Evolutionary conservation across 371 early-diverging fungal species (phyloP), one percentile per base, ranked within the genome.

Genomic region (Parasitella parasitica): DNA sequence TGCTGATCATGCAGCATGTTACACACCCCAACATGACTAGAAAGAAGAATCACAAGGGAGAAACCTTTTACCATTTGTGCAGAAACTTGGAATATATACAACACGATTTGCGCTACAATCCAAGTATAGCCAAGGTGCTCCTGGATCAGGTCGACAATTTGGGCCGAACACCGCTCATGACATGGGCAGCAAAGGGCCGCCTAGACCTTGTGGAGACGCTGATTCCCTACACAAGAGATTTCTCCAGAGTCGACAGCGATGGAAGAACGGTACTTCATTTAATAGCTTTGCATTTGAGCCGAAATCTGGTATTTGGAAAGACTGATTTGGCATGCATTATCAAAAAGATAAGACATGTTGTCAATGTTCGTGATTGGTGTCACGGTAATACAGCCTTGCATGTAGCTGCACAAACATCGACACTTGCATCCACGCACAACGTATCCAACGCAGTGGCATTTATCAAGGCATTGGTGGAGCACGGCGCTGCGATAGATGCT

Each of bases 301-400:
- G 49, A 37, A 20, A 54, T 7, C 16, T 55, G n/a, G 28, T 28
- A 7, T 16, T 56, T n/a, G 70, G 70, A 1, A 39, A 61, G 13
- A 54, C 55, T 5, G 51, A 53, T 6, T 28, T 73, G 38, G 54
- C 54, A 16, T 22, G 18, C 27, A 34, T 73, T 15, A 35, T 70
- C 2, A 26, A 43, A 9, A 32, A 39, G 11, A 56, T 64, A 16
- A 52, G 34, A 27, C 35, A 41, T 3, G 34, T 61, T 7, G 56
- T 61, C 2, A 38, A 77, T 54, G 60, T 63, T 2, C 67, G 71
- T 2, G 73, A 77, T 35, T 57, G 64, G 65, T 15, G 20, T 0
- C 39, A 68, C 18, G 83, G 83, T 8, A 74, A 77, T 37, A 81
- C 81, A 12, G 66, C 83, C 0, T 59, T 83, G 16, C 83, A 83